phyloP scores from a whole-genome alignment of 305 asterid genomes.

The Fraxinus nigra region DNA sequence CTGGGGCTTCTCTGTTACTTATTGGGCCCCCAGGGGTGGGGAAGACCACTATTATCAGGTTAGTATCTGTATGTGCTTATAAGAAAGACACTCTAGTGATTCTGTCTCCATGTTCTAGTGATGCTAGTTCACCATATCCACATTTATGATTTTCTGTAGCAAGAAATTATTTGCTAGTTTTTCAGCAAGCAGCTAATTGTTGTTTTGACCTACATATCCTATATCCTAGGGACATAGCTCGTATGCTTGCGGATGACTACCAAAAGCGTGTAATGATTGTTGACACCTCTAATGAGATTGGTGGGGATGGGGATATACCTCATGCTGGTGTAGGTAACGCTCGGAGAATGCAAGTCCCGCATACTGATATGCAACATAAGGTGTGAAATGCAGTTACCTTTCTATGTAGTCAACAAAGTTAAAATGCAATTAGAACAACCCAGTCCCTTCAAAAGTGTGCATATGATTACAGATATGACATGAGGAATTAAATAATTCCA shows the following conservation, averaged over 20 bases:
- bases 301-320: conserved; percentile 96
- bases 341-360: conserved; percentile 96
- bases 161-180: background rate
- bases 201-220: conserved; percentile 15
- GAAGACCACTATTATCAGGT: conserved; percentile 93
- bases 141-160: conserved; percentile 2
- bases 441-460: background rate
- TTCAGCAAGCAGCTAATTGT: conserved; percentile 7
- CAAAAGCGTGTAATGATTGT: conserved; percentile 94
- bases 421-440: conserved; percentile 10
- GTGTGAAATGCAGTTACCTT: conserved; percentile 35
- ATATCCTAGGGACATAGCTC: conserved; percentile 73
- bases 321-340: conserved; percentile 91
- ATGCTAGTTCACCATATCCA: background rate
- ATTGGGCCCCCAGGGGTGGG: conserved; percentile 99
- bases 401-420: background rate
- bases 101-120: background rate
- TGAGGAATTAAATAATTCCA: conserved; percentile 1
- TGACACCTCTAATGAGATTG: conserved; percentile 94
- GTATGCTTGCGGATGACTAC: conserved; percentile 92
- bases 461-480: background rate
- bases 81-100: background rate
- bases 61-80: conserved; percentile 11
- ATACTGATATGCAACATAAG: conserved; percentile 82
- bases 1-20: conserved; percentile 78